Base-by-base conservation (phyloP, 108 stramenopile genomes). In the Cylindrotheca fusiformis region DNA sequence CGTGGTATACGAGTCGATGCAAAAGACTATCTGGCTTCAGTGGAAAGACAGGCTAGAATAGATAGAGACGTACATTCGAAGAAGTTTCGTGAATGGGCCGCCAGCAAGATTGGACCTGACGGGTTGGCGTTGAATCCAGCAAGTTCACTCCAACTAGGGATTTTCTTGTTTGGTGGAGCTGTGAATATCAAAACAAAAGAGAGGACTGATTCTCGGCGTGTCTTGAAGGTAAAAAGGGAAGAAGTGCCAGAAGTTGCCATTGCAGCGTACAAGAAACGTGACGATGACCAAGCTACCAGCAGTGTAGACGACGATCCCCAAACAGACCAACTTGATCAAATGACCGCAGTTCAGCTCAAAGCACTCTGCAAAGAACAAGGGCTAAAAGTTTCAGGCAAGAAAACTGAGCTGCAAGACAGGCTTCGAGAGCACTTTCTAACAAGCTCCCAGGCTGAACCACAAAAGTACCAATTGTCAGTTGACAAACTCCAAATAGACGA, bases 1-100 rank as follows among this genome's bases (percentile, higher is more conserved):
- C 79, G 82, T 18, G 98, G 98, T 21, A 94, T 99, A 49, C 74
- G 83, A n/a, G 89, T 98, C 4, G 87, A 94, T 60, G 88, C 94
- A 21, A 77, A 85, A 48, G 89, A 91, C 45, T 95, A 99, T 69
- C 76, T 99, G 29, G 76, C 84, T 5, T 63, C 67, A 18, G 93
- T 97, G 6, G 97, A 97, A 47, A 49, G 49, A 6, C 75, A 87
- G 60, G 97, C 93, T 6, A 69, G 82, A 17, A 65, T 83, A 64
- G 97, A 97, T 71, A 81, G 91, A 44, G 67, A 74, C 31, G 71
- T 63, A 0, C 85, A 90, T 60, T 63, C 72, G 0, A 32, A 67
- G 8, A 74, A 61, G 23, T 96, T 97, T 69, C 81, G 89, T 23
- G 33, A 79, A 29, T 96, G 95, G 95, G 93, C 89, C 0, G 74